Conservation (phyloP, 2,329 filamentous ascomycete genomes). For the Myriosclerotinia scirpicola region DNA sequence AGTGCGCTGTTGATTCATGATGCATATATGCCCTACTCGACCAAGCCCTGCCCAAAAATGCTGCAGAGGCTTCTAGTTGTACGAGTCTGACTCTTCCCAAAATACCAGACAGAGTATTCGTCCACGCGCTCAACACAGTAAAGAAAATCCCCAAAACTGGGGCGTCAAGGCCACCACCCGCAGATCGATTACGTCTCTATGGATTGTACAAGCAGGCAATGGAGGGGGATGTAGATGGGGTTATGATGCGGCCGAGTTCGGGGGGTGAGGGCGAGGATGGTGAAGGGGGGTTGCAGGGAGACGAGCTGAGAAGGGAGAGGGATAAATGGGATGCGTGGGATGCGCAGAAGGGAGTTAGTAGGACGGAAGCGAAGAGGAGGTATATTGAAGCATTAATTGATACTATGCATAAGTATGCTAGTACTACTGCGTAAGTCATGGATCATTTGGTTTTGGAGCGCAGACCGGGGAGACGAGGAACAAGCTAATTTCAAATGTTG, state of each 20-base stretch:
- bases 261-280: conserved; percentile 59
- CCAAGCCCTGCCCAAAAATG: conserved; percentile 13
- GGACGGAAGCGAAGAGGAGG: conserved; percentile 89
- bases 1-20: conserved; percentile 26
- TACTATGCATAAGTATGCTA: conserved; percentile 96
- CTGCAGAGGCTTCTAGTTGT: not conserved
- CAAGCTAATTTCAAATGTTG: conserved; percentile 25
- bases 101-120: conserved; percentile 85
- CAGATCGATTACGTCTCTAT: conserved; percentile 88
- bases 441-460: not conserved
- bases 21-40: conserved; percentile 9
- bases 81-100: conserved; percentile 2
- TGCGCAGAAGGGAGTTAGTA: conserved; percentile 74
- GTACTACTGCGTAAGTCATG: conserved; percentile 65
- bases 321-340: conserved; percentile 96
- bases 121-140: conserved; percentile 97
- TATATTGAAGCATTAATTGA: conserved; percentile 94
- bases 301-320: conserved; percentile 53
- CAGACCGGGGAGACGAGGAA: not conserved
- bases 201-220: conserved; percentile 98
- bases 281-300: conserved; percentile 31
- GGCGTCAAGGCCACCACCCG: conserved; percentile 79
- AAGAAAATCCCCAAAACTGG: conserved; percentile 96
- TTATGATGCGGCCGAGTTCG: conserved; percentile 77
- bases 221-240: conserved; percentile 94